Conservation (phyloP, 306 rosid species). For the Dryas alaskensis region DNA sequence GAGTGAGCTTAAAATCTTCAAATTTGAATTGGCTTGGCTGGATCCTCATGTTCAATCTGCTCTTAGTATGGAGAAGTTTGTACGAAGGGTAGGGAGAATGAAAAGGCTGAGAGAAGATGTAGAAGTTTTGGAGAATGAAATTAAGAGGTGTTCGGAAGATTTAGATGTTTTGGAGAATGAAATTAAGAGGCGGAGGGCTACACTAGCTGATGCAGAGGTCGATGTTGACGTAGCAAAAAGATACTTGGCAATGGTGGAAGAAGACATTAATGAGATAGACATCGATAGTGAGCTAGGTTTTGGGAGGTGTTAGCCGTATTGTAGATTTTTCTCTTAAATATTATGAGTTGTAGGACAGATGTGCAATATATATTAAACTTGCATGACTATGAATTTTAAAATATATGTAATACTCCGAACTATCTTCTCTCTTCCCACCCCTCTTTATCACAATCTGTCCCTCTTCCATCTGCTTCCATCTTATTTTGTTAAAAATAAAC, state of each 20-base stretch:
- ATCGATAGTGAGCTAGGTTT: conserved; percentile 1
- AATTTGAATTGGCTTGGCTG: conserved; percentile 15
- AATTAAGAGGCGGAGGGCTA: neutral
- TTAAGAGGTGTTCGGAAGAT: neutral
- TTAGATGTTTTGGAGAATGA: neutral
- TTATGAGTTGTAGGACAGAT: neutral
- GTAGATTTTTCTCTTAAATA: neutral
- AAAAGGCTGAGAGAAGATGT: neutral
- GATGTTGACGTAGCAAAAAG: conserved; percentile 6
- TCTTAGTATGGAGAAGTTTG: neutral
- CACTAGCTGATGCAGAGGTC: neutral
- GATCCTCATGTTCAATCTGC: conserved; percentile 12
- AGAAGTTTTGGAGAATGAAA: no score
- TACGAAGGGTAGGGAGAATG: neutral
- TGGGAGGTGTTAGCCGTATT: neutral
- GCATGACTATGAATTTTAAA: neutral
- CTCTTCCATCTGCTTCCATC: no score
- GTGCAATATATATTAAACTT: neutral
- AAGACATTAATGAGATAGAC: neutral
- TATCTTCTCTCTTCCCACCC: no score
- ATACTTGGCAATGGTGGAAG: conserved; percentile 4
- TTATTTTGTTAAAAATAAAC: no score
- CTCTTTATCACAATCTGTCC: no score
- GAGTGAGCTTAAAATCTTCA: conserved; percentile 9
- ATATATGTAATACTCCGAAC: no score